These are phyloP conservation scores for Boletus subcaerulescens DNA, from an alignment of 768 basidiomycete species.

Conservation along the genomic window DNA sequence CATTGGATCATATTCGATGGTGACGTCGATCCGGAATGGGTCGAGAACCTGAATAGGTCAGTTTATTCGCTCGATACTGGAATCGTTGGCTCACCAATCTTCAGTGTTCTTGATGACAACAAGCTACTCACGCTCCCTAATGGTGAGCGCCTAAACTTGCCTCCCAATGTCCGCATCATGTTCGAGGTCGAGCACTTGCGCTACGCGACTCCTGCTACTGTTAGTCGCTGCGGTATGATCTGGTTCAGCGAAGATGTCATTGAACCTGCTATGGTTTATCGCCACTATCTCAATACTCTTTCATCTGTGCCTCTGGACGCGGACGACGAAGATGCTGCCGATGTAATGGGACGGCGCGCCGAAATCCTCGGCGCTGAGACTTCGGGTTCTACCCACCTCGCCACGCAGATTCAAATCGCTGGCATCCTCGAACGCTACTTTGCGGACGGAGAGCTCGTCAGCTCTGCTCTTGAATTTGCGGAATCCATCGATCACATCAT, in stretches of 20 bases:
- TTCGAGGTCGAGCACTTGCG: slow-evolving; percentile 98
- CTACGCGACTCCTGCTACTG: slow-evolving; percentile 96
- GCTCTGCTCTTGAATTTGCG: slow-evolving; percentile 73
- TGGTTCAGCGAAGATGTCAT: slow-evolving; percentile 99
- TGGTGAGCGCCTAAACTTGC: slow-evolving; percentile 95
- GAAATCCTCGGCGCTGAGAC: slow-evolving; percentile 47
- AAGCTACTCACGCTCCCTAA: slow-evolving; percentile 96
- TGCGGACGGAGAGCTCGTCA: slow-evolving; percentile 76
- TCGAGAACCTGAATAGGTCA: slow-evolving; percentile 98
- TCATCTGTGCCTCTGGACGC: slow-evolving; percentile 75
- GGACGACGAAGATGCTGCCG: slow-evolving; percentile 78
- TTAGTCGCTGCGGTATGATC: slow-evolving; percentile 99
- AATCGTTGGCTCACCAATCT: background rate
- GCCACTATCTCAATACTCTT: slow-evolving; percentile 80
- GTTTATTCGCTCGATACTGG: slow-evolving; percentile 6
- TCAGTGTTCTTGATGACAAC: slow-evolving; percentile 97
- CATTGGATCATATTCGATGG: slow-evolving; percentile 99
- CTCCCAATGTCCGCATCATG: slow-evolving; percentile 97
- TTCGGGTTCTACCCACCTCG: slow-evolving; percentile 57
- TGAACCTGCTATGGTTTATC: slow-evolving; percentile 87
- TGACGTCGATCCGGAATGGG: slow-evolving; percentile 99
- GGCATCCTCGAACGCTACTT: slow-evolving; percentile 80
- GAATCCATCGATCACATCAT: slow-evolving; percentile 94
- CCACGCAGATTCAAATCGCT: slow-evolving; percentile 74
- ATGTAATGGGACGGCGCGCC: slow-evolving; percentile 57